phyloP scores from a whole-genome alignment of 768 basidiomycete genomes.

The Gloeophyllum trabeum region DNA sequence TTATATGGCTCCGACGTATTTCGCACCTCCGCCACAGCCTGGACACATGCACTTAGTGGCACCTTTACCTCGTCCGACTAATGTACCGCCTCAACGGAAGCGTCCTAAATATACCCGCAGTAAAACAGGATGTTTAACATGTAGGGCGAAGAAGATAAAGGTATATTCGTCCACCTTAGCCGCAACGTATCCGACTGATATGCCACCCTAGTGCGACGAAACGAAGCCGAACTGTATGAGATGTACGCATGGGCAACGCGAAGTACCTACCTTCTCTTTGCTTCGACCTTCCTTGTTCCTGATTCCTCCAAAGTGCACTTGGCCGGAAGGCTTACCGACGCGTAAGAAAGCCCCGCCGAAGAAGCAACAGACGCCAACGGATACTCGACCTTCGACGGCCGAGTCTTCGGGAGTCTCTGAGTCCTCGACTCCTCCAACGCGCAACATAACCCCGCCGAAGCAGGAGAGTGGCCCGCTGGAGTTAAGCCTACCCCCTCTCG shows the following conservation, averaged over 20 bases:
- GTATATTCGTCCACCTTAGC: slow-evolving; percentile 26
- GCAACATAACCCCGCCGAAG: slow-evolving; percentile 53
- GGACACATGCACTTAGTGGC: neutral
- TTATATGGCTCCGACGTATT: neutral
- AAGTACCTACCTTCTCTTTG: slow-evolving; percentile 33
- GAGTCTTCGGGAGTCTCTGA: slow-evolving; percentile 66
- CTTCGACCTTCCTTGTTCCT: neutral
- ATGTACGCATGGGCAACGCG: slow-evolving; percentile 77
- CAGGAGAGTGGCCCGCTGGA: slow-evolving; percentile 20
- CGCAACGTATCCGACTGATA: neutral
- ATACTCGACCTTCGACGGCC: slow-evolving; percentile 64
- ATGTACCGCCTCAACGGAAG: slow-evolving; percentile 34
- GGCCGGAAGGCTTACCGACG: slow-evolving; percentile 70
- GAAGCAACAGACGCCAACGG: slow-evolving; percentile 27
- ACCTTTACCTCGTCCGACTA: neutral
- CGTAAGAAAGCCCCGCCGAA: slow-evolving; percentile 53
- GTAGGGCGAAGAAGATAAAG: slow-evolving; percentile 93
- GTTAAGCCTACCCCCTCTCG: slow-evolving; percentile 22
- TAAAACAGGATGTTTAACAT: slow-evolving; percentile 91
- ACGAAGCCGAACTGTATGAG: slow-evolving; percentile 79
- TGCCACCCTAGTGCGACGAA: slow-evolving; percentile 67
- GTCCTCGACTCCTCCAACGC: slow-evolving; percentile 59
- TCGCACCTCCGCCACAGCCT: neutral
- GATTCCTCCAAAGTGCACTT: slow-evolving; percentile 47
- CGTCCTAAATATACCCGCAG: slow-evolving; percentile 90